Base-by-base conservation (phyloP, 1,284 basidiomycete species). In the Rhodotorula sp. region DNA sequence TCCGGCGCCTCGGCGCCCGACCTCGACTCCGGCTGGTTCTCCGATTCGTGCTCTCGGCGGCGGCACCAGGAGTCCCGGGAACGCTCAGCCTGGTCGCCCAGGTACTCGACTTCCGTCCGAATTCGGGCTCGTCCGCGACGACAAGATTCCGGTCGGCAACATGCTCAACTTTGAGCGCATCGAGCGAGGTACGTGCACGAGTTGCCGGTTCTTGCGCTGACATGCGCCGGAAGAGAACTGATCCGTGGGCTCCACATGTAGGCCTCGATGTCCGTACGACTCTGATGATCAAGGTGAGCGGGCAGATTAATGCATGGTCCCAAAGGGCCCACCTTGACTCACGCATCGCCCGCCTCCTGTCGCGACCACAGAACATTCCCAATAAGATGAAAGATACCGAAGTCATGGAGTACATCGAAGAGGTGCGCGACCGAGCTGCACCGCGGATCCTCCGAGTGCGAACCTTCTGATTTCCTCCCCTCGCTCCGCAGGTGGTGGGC, bases 301-400 rank as follows among this genome's bases (percentile, higher is more conserved):
- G 15, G 5, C 18, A 34, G 1, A 19, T 56, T 4, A 0, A 1
- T 5, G 38, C 7, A 21, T 26, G 54, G 12, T 48, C 38, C 12
- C 38, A 43, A 43, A 43, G 38, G 38, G 38, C 10, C 12, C 10
- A 43, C 10, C 38, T 43, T 2, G 10, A 43, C 38, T 43, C 2
- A 43, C 38, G 38, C 38, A 43, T 43, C 38, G 38, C 38, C 38
- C 10, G 10, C 38, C 38, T 16, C n/a, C 0, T 5, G 3, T 8
- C 15, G 2, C 34, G 19, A 4, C 48, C 2, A 73, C 90, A 92
- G 82, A 93, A 93, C 78, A 90, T 93, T 58, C 91, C 91, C 3
- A 93, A 92, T 81, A 92, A 92, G 69, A 90, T 93, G 89, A 89
- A 85, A 66, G 89, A 91, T 80, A 84, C 83, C 77, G 90, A 92